Evolutionary conservation across 2,329 filamentous ascomycete species (phyloP), one percentile per base, ranked within the genome.

Genomic region (Cercospora berteroae): DNA sequence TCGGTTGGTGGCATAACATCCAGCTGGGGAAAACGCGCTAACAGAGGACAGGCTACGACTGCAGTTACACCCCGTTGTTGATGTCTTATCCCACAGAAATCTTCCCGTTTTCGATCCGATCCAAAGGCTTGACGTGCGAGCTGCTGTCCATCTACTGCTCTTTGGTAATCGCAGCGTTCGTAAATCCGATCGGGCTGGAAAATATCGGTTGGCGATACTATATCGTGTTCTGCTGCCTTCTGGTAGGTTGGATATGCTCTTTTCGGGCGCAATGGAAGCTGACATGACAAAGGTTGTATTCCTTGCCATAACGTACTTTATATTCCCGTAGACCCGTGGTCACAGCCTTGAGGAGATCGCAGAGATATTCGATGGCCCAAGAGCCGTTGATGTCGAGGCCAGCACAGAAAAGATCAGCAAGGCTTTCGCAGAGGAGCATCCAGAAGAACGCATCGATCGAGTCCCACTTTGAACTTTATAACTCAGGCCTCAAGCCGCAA

Each of bases 311-410:
- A 75, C 71, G 2, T 77, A 72, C 25, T 73, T 78, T 58, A 66
- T 77, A 3, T 80, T 76, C 44, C 73, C 72, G 0, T 74, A 77
- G 31, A 75, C 73, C 5, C 67, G 68, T 18, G 72, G 73, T 18
- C 69, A 73, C 58, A 71, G 78, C 23, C 74, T 83, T 10, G 81
- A 83, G 70, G 80, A 83, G 67, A 83, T 82, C 61, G 80, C 79
- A 33, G 79, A 78, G 64, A 76, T 80, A 59, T 82, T 82, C 63
- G 81, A 82, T 61, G 74, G 74, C 10, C 64, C 71, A 50, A 18
- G 39, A n/a, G 60, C 68, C 16, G 42, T 63, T 4, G 67, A 66
- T 20, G 39, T 60, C 18, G 63, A 66, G 12, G 63, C 59, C 20
- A 60, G 36, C 6, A 65, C 67, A 59, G 16, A 62, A 25, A 69